Evolutionary conservation across 768 basidiomycete species (phyloP).

Genomic region (Lactarius vividus): DNA sequence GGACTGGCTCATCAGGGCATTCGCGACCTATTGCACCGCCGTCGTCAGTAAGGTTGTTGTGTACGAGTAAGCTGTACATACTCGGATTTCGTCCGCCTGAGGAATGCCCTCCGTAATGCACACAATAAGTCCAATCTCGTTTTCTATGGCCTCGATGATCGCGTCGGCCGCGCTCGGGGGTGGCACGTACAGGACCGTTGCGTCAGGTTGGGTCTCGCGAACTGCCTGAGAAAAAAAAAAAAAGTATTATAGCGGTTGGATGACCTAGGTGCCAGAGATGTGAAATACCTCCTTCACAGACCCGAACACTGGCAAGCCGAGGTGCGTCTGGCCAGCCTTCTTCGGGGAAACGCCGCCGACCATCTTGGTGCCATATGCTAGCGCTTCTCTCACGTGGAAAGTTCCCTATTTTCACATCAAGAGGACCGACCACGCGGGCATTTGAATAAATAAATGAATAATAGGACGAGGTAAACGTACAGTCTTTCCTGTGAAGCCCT

Average conservation of each 20-base stretch:
- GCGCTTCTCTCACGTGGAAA: conserved; percentile 91
- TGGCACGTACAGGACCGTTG: conserved; percentile 95
- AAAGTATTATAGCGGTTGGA: conserved; percentile 14
- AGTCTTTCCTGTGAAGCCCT: conserved; percentile 94
- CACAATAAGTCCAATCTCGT: conserved; percentile 96
- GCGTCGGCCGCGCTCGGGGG: conserved; percentile 96
- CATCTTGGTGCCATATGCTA: conserved; percentile 96
- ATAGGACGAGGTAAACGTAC: conserved; percentile 41
- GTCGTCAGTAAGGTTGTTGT: background rate
- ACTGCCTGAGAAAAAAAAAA: conserved; percentile 61
- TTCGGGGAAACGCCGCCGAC: conserved; percentile 96
- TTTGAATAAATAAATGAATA: conserved; percentile 5
- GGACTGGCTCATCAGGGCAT: conserved; percentile 91
- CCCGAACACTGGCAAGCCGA: conserved; percentile 93
- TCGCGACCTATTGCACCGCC: conserved; percentile 65
- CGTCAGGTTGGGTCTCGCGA: conserved; percentile 81
- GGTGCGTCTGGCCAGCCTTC: conserved; percentile 94
- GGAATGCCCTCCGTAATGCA: conserved; percentile 99
- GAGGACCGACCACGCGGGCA: background rate
- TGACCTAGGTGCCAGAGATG: background rate
- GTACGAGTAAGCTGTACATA: conserved; percentile 35
- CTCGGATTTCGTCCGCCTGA: conserved; percentile 93
- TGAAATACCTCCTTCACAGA: conserved; percentile 78
- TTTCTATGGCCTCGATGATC: conserved; percentile 98
- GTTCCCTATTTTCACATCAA: conserved; percentile 64